Percentiles rank a stretch among this genome's conserved stretches.
These are phyloP conservation scores for Lepiota venenata DNA, from an alignment of 768 basidiomycete species.

Conservation along the genomic window DNA sequence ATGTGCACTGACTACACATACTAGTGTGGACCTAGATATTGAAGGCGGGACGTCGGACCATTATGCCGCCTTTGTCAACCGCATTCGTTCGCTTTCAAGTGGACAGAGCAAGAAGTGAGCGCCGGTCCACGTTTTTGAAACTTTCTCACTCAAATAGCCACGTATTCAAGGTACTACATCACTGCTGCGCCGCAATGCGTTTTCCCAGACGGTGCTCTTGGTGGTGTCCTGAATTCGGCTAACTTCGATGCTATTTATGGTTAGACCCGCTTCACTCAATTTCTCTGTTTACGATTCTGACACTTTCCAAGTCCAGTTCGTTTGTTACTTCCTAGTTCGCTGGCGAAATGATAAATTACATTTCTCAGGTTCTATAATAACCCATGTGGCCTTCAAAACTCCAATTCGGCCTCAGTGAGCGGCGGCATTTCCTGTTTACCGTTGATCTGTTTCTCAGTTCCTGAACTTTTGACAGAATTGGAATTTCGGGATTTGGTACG, in stretches of 20 bases:
- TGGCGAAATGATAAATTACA: neutral
- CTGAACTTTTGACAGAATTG: slow-evolving; percentile 40
- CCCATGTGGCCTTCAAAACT: slow-evolving; percentile 47
- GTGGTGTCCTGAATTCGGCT: slow-evolving; percentile 55
- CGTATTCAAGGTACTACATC: slow-evolving; percentile 50
- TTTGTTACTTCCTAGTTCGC: neutral
- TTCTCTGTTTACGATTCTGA: neutral
- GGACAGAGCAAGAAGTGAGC: slow-evolving; percentile 51
- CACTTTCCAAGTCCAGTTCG: slow-evolving; percentile 31
- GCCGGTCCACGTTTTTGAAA: neutral
- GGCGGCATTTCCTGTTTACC: neutral
- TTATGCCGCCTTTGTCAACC: slow-evolving; percentile 53
- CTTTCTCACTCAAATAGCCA: neutral
- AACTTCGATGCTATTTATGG: slow-evolving; percentile 71
- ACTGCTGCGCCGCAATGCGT: slow-evolving; percentile 67
- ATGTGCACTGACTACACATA: neutral
- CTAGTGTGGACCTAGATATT: slow-evolving; percentile 68
- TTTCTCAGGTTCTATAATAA: slow-evolving; percentile 55
- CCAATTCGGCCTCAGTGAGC: slow-evolving; percentile 46
- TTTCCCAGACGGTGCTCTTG: slow-evolving; percentile 63
- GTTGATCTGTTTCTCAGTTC: slow-evolving; percentile 8
- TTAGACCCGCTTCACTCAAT: slow-evolving; percentile 16
- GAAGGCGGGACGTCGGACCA: slow-evolving; percentile 56
- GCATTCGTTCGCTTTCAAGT: slow-evolving; percentile 47
- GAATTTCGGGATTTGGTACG: slow-evolving; percentile 59